Evolutionary conservation across 306 rosid species (phyloP), one percentile per base, ranked within the genome.

Genomic region (Quercus variabilis): DNA sequence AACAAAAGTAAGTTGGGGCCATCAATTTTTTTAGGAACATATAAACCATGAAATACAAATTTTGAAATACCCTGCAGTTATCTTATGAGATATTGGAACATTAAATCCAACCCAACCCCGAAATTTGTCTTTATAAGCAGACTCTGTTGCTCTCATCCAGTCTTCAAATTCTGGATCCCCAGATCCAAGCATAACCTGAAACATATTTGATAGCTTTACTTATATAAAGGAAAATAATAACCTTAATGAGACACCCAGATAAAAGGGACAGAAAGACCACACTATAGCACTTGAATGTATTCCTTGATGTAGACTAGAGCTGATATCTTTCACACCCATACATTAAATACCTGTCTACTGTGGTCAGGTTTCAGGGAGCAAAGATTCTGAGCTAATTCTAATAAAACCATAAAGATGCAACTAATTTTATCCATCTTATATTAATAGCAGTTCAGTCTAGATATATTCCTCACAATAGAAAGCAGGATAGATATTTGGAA

Each of bases 91-190:
- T 78, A 91, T 77, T 6, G 98, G 98, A 73, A 93, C 91, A 80
- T 84, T 90, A 76, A 93, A 93, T 74, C 97, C 98, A 85, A 89
- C 97, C 97, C 97, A 93, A 74, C 97, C 98, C 71, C 98, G 89
- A 19, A 89, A 93, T 89, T 91, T 90, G 56, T 93, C 88, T 77
- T 28, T 83, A 71, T 89, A 91, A 82, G 84, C 28, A 5, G 83
- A 79, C 69, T 93, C 98, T 46, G 93, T 75, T 81, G 84, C 89
- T 85, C 93, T 93, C 98, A 93, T 93, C 98, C 98, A 93, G 31
- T 87, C 92, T 83, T 93, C 97, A 80, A 73, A 90, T 26, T 4
- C 4, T 21, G 85, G 83, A 58, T 89, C 78, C 60, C 98, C 98
- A 55, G 95, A 93, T 79, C 98, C 98, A 80, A 93, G 88, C 98